Conservation (phyloP, 2,329 filamentous ascomycete genomes). For the Pestalotiopsis sp. region DNA sequence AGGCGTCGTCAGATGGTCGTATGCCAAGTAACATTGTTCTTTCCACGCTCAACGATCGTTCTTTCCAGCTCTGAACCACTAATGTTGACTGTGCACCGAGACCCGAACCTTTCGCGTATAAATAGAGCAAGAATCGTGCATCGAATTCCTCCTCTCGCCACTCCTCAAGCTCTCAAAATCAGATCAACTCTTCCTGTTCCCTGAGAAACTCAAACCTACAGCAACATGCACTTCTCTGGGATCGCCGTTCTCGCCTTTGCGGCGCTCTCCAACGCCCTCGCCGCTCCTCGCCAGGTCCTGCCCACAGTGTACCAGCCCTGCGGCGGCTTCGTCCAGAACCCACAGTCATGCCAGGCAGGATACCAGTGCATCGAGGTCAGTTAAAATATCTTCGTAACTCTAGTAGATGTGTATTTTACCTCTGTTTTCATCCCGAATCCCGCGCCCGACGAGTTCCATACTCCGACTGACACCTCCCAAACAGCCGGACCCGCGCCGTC, state of each 20-base stretch:
- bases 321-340: slow-evolving; percentile 11
- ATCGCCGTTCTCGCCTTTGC: slow-evolving; percentile 10
- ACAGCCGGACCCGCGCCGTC: slow-evolving; percentile 12
- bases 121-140: background rate
- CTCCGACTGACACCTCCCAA: background rate
- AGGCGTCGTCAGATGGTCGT: background rate
- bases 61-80: background rate
- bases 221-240: slow-evolving; percentile 9
- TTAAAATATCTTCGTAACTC: background rate
- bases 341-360: slow-evolving; percentile 8
- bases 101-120: background rate
- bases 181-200: no score
- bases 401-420: no score
- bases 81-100: background rate
- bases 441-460: no score
- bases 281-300: slow-evolving; percentile 6
- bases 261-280: slow-evolving; percentile 6
- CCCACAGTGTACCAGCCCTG: slow-evolving; percentile 8
- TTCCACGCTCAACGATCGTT: background rate
- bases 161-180: background rate
- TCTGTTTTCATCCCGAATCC: background rate
- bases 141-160: background rate
- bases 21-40: background rate
- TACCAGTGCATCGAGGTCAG: slow-evolving; percentile 11
- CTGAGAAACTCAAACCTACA: background rate